These are phyloP conservation scores for Sordariomycetes sp. DNA, from an alignment of 2,329 filamentous ascomycete species.

Conservation along the genomic window DNA sequence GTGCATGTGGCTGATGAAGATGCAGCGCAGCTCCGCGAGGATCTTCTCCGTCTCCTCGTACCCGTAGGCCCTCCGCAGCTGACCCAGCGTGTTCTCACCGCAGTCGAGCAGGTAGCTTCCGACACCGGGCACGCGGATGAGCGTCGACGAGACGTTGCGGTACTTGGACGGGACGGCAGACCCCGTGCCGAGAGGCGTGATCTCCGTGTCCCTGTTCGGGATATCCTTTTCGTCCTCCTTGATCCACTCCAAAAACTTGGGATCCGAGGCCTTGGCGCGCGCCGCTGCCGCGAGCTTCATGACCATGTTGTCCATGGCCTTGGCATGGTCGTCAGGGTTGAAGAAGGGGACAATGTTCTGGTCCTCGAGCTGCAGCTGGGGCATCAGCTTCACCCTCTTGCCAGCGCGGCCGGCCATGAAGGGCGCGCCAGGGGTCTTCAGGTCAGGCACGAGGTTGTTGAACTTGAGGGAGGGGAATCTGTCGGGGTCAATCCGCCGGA, in stretches of 20 bases:
- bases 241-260: constrained; percentile 33
- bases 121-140: constrained; percentile 69
- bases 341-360: constrained; percentile 28
- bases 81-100: constrained; percentile 84
- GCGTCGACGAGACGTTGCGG: constrained; percentile 83
- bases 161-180: constrained; percentile 86
- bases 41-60: constrained; percentile 53
- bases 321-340: constrained; percentile 30
- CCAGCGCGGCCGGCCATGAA: constrained; percentile 29
- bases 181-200: constrained; percentile 81
- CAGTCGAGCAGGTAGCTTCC: constrained; percentile 88
- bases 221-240: constrained; percentile 47
- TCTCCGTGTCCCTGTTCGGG: constrained; percentile 62
- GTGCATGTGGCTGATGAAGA: constrained; percentile 93
- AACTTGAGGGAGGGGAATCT: constrained; percentile 60
- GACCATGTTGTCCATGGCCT: constrained; percentile 26
- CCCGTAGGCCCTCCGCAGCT: constrained; percentile 63
- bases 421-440: constrained; percentile 8
- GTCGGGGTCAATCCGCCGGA: constrained; percentile 59
- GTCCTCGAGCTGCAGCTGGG: constrained; percentile 29
- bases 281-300: constrained; percentile 37
- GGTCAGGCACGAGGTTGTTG: constrained; percentile 33
- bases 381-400: constrained; percentile 30
- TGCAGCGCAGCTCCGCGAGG: constrained; percentile 62
- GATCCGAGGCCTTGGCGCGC: constrained; percentile 22